Evolutionary conservation across 768 basidiomycete species (phyloP).

Genomic region (Asterophora lycoperdoides): DNA sequence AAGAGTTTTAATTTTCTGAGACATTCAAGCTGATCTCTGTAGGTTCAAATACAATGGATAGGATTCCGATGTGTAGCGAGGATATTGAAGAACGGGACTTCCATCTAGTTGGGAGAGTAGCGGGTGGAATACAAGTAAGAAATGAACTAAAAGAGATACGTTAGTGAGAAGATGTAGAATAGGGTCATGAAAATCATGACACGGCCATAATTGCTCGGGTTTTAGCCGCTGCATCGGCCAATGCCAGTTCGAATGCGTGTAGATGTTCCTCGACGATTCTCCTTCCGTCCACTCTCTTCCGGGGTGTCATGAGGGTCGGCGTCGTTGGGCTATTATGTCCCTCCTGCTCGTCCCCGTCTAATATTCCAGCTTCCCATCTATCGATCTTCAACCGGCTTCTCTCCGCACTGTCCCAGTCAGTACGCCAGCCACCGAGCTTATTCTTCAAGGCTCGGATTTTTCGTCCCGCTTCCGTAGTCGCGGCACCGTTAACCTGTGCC

Average conservation of each 20-base stretch:
- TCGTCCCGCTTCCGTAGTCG: slow-evolving; percentile 79
- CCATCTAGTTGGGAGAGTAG: slow-evolving; percentile 26
- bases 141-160: slow-evolving; percentile 25
- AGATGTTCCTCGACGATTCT: slow-evolving; percentile 75
- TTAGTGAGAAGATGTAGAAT: slow-evolving; percentile 22
- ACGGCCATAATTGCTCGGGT: slow-evolving; percentile 78
- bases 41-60: slow-evolving; percentile 62
- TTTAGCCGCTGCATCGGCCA: slow-evolving; percentile 69
- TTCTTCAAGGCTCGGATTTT: slow-evolving; percentile 85
- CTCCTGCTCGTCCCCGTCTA: slow-evolving; percentile 35
- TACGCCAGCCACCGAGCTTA: slow-evolving; percentile 72
- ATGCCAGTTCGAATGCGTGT: slow-evolving; percentile 65
- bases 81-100: slow-evolving; percentile 17
- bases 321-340: slow-evolving; percentile 23
- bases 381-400: slow-evolving; percentile 72
- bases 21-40: slow-evolving; percentile 18
- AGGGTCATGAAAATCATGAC: slow-evolving; percentile 35
- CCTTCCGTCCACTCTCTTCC: slow-evolving; percentile 61
- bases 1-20: slow-evolving; percentile 14
- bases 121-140: slow-evolving; percentile 27
- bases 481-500: slow-evolving; percentile 83
- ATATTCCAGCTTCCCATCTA: slow-evolving; percentile 69
- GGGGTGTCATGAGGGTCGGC: slow-evolving; percentile 23
- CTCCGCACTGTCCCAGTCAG: slow-evolving; percentile 84
- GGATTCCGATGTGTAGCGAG: slow-evolving; percentile 12